Conservation (phyloP, 192 early-diverging fungal genomes). For the Funneliformis mosseae region DNA sequence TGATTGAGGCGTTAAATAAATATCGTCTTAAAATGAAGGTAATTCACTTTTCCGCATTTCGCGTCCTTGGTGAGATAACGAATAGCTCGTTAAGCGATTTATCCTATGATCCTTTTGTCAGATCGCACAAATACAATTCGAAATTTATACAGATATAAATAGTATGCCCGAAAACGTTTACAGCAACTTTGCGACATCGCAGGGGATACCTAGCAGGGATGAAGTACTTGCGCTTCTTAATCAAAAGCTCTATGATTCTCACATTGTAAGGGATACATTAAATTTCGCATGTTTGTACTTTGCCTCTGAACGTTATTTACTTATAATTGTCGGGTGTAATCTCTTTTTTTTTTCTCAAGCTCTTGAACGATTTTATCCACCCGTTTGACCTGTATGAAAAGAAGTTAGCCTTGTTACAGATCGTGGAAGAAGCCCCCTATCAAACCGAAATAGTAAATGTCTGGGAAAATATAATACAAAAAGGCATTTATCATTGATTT, state of each 20-base stretch:
- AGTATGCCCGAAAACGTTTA: background rate
- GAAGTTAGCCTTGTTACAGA: background rate
- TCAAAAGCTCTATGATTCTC: conserved; percentile 7
- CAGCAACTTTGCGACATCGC: background rate
- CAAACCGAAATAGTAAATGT: background rate
- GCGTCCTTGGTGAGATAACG: background rate
- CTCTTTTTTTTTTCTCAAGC: background rate
- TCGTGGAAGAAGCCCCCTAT: conserved; percentile 8
- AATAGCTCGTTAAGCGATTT: background rate
- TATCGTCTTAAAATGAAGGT: background rate
- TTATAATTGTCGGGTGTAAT: background rate
- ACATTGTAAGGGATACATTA: background rate
- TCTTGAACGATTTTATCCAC: conserved; percentile 6
- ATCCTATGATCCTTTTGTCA: background rate
- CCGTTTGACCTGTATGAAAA: conserved; percentile 3
- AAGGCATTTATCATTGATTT: conserved; percentile 1
- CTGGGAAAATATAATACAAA: conserved; percentile 16
- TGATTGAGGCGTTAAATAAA: background rate
- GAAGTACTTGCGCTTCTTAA: background rate
- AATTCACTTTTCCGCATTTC: background rate
- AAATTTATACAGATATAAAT: background rate
- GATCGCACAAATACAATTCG: conserved; percentile 22
- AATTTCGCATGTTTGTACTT: too few relatives aligned
- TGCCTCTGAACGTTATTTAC: too few relatives aligned
- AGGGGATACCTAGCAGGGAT: background rate